Base-by-base conservation (phyloP, 164 flowering plant species). In the Malania oleifera region DNA sequence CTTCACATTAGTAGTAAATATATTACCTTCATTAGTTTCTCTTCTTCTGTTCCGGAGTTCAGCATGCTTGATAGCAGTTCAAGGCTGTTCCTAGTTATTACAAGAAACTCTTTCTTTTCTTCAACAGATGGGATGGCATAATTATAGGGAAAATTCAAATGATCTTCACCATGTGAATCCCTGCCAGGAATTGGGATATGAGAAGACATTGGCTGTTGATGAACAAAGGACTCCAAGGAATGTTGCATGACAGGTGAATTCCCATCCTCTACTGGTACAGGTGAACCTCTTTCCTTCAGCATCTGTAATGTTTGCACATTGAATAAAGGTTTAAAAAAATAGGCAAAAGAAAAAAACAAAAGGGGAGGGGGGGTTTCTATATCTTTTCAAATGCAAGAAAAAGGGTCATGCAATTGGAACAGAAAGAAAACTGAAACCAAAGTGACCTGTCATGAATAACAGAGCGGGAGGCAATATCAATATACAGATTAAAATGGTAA, bases 21-120 rank as follows among this genome's bases (percentile, higher is more conserved):
- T 39, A 43, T 69, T 73, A 90, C 97, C 89, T 84, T 71, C 29
- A 69, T 15, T 12, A 72, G 71, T 40, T 77, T 74, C n/a, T n/a
- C n/a, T 18, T 75, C 73, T 27, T 81, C 77, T 44, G 67, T 26
- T 27, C 76, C 79, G 23, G 86, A 59, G 54, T 67, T 74, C 68
- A 84, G 63, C 37, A 91, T 79, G 77, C 85, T 80, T 34, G 88
- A 81, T 48, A 91, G 81, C 51, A 91, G 57, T 41, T 91, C 96
- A 38, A 80, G 77, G 65, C 84, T 84, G 65, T 88, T 91, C 26
- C 88, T 74, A 57, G 93, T 77, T 13, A 78, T 63, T 14, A 64
- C 78, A 40, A 91, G 75, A 64, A 76, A 66, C 61, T 86, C 88
- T 63, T 78, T 86, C 77, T 77, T 87, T 61, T 82, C 85, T 67